Conservation (phyloP, 192 early-diverging fungal species). For the Obelidium mucronatum region DNA sequence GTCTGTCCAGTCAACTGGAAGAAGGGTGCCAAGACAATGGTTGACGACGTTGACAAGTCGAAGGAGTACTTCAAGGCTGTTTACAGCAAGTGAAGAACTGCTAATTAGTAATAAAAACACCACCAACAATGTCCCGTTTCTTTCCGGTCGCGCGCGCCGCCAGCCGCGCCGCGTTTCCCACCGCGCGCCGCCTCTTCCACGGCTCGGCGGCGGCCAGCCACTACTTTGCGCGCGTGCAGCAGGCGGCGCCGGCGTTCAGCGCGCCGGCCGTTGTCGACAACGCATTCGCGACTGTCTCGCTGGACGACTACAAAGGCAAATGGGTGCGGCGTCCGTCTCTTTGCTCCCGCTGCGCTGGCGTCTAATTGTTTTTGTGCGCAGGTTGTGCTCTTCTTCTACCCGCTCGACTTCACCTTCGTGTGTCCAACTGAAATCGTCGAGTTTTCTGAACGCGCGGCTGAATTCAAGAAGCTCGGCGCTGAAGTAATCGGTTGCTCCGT, state of each 20-base stretch:
- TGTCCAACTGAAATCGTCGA: constrained; percentile 70
- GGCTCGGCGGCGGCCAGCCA: background rate
- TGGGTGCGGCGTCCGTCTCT: constrained; percentile 38
- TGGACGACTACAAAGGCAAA: constrained; percentile 60
- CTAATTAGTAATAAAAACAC: too few species aligned
- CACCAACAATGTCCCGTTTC: too few species aligned
- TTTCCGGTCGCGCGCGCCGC: too few species aligned
- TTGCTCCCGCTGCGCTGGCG: background rate
- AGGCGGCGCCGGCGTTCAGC: constrained; percentile 47
- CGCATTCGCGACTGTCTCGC: constrained; percentile 53
- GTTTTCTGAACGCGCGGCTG: constrained; percentile 60
- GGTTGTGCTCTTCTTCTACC: constrained; percentile 37
- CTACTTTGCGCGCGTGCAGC: constrained; percentile 36
- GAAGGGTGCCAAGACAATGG: constrained; percentile 57
- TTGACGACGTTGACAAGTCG: constrained; percentile 45
- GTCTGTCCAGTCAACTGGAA: constrained; percentile 65
- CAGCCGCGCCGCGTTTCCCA: too few species aligned
- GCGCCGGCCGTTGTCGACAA: constrained; percentile 54
- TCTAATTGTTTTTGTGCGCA: background rate
- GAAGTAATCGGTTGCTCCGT: constrained; percentile 64
- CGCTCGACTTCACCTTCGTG: constrained; percentile 49
- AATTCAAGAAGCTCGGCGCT: constrained; percentile 59
- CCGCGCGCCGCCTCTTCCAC: constrained; percentile 20
- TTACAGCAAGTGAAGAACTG: too few species aligned
- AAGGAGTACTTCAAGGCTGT: constrained; percentile 55